Evolutionary conservation across 306 rosid species (phyloP).

Genomic region (Medicago ruthenica): DNA sequence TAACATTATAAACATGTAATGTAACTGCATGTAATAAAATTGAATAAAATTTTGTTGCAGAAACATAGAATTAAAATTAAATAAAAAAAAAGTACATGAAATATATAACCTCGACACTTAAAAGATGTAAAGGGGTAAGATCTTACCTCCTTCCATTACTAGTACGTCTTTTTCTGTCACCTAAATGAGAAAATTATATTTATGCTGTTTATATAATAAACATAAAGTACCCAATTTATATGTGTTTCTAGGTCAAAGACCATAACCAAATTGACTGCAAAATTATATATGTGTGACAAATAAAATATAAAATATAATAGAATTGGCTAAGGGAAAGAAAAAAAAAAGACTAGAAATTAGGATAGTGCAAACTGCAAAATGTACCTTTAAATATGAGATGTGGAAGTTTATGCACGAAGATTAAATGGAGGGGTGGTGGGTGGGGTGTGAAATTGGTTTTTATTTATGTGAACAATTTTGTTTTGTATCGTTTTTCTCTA

Average conservation of each 20-base stretch:
- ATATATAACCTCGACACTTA: conserved; percentile 48
- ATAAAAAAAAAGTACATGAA: conserved; percentile 42
- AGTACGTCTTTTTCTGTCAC: conserved; percentile 51
- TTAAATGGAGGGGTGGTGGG: conserved; percentile 34
- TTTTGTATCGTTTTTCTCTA: conserved; percentile 31
- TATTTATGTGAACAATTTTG: conserved; percentile 45
- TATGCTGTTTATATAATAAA: conserved; percentile 9
- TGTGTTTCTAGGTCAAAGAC: conserved; percentile 47
- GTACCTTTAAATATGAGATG: conserved; percentile 56
- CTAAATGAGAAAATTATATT: conserved; percentile 22
- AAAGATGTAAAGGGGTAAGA: conserved; percentile 44
- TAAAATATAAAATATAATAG: conserved; percentile 38
- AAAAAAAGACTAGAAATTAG: conserved; percentile 29
- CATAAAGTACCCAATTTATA: conserved; percentile 43
- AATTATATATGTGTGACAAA: conserved; percentile 55
- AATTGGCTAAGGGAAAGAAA: conserved; percentile 56
- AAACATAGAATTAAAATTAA: conserved; percentile 46
- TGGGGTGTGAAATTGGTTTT: conserved; percentile 38
- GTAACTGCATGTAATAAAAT: conserved; percentile 46
- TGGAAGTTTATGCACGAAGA: conserved; percentile 50
- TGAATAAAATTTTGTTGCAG: conserved; percentile 30
- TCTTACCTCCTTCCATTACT: conserved; percentile 51
- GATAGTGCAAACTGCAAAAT: conserved; percentile 43
- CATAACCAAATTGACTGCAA: conserved; percentile 56
- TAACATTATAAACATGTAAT: conserved; percentile 46